Evolutionary conservation across 345 rosid species (phyloP), one percentile per base, ranked within the genome.

Genomic region (Lagerstroemia speciosa): DNA sequence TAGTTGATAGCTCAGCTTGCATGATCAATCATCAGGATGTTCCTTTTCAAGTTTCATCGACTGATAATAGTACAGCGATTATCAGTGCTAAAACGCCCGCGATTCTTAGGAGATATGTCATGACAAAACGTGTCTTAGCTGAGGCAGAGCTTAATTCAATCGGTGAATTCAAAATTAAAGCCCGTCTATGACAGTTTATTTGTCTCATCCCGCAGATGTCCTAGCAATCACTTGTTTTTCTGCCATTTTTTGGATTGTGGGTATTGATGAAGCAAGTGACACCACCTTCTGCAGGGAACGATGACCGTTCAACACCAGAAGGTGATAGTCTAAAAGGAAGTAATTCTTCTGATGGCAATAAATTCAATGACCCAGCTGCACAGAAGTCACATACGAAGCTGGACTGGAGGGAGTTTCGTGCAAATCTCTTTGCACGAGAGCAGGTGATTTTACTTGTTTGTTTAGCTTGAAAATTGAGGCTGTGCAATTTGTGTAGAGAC

Each of bases 371-470:
- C 57, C 69, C 80, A 29, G 65, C 82, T 37, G 75, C 90, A 69
- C 86, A 86, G 55, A 91, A 87, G 74, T 75, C 91, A 17, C 74
- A 75, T 41, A 77, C 67, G 64, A 65, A 71, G 58, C 76, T 41
- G 63, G 94, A 93, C 71, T 93, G 98, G 97, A 86, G 98, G 84
- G 94, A 84, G 72, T 93, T 93, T 77, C 84, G 98, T 76, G 97
- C 96, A 32, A 85, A 77, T 78, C 77, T 93, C 68, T 83, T 84
- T 79, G 74, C 79, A 62, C 82, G 78, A 67, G 97, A 89, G 70
- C 87, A 91, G 98, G 98, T 91, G 78, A 79, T 14, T 16, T 38
- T 75, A 65, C 67, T 26, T 38, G 32, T 43, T 65, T 27, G 7
- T 9, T n/a, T 43, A 14, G 50, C 67, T 65, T 65, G 67, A 40